Conservation (phyloP, 78 protist genomes). For the Dictyostelium purpureum region DNA sequence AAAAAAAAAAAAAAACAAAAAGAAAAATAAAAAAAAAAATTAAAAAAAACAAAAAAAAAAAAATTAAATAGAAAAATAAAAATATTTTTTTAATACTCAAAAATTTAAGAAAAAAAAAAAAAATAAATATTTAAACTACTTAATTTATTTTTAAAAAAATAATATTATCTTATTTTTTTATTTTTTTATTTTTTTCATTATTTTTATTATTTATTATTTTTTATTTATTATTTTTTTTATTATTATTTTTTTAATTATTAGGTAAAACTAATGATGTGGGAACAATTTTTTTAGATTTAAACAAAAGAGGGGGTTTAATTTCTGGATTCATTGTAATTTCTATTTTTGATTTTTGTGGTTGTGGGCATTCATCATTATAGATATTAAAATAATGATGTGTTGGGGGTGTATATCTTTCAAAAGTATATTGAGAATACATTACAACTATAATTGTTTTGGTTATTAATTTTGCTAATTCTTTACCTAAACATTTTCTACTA, state of each 20-base stretch:
- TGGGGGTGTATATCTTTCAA: background rate
- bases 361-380: background rate
- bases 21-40: background rate
- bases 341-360: slow-evolving; percentile 1
- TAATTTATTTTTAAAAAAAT: background rate
- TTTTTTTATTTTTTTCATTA: too few species aligned
- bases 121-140: background rate
- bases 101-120: background rate
- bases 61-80: background rate
- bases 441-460: slow-evolving; percentile 9
- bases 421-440: slow-evolving; percentile 10
- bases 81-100: background rate
- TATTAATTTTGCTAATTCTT: slow-evolving; percentile 4
- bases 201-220: too few species aligned
- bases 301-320: background rate
- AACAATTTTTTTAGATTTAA: background rate
- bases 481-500: slow-evolving; percentile 27
- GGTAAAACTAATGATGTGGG: background rate
- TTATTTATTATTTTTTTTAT: background rate
- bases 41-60: background rate
- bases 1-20: background rate
- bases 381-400: too few species aligned
- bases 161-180: too few species aligned
- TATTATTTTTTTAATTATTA: background rate
- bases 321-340: background rate